Percentiles rank a stretch among this genome's conserved stretches.
Conservation (phyloP, 179 eudicot genomes). For the Spergularia azorica region DNA sequence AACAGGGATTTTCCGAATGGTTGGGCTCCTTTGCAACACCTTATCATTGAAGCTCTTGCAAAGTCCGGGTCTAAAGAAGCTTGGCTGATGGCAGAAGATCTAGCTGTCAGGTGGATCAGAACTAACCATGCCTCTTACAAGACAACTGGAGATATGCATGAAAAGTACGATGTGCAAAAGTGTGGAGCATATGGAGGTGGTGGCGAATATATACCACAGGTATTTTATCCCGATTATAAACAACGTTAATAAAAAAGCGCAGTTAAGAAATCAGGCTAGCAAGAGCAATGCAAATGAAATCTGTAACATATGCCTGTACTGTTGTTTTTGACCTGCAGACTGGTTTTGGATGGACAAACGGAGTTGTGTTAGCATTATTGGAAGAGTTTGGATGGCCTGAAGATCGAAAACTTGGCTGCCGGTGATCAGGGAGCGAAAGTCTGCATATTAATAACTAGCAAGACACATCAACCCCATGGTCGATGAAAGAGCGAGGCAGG, state of each 20-base stretch:
- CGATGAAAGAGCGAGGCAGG: not conserved
- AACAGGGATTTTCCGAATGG: slow-evolving; percentile 97
- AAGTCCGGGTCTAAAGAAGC: slow-evolving; percentile 67
- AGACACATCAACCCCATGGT: not conserved
- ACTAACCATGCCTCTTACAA: slow-evolving; percentile 76
- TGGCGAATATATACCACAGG: slow-evolving; percentile 91
- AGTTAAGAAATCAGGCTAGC: not conserved
- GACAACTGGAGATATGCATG: slow-evolving; percentile 74
- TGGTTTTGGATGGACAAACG: slow-evolving; percentile 94
- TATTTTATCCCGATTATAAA: slow-evolving; percentile 25
- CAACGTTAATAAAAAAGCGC: not conserved
- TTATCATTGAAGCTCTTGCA: slow-evolving; percentile 78
- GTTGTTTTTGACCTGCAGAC: slow-evolving; percentile 47
- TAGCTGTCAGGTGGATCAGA: slow-evolving; percentile 76
- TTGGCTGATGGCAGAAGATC: slow-evolving; percentile 60
- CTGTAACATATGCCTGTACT: not conserved
- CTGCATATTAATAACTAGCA: not conserved
- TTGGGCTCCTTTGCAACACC: slow-evolving; percentile 94
- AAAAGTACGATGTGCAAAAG: slow-evolving; percentile 72
- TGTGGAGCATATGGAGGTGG: slow-evolving; percentile 86
- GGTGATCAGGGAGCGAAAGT: slow-evolving; percentile 21
- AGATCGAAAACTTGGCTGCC: slow-evolving; percentile 53
- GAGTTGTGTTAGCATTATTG: slow-evolving; percentile 81
- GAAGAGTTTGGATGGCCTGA: slow-evolving; percentile 94
- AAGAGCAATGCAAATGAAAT: not conserved